Base-by-base conservation (phyloP, 169 alveolate genomes). In the Perkinsus olseni region DNA sequence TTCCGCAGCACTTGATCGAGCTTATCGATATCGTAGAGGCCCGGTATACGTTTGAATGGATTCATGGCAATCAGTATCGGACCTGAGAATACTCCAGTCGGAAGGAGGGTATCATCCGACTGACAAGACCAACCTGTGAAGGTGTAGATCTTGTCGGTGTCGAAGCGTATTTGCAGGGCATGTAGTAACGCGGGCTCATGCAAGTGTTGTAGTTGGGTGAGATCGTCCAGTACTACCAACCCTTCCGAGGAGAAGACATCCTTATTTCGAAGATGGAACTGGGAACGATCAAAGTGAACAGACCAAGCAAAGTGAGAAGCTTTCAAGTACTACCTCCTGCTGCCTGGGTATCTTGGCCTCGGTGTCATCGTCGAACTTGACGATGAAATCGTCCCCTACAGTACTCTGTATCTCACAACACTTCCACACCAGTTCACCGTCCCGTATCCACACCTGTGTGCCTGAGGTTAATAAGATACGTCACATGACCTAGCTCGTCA, bases 31-130 rank as follows among this genome's bases (percentile, higher is more conserved):
- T 34, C 97, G 95, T 96, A 97, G 51, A 97, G 94, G 74, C 96
- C 96, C 1, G 91, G 95, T 34, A 97, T 95, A 6, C 91, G 90
- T 91, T 98, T 97, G 95, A 98, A 99, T 6, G 99, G 99, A 93
- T 99, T 99, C 24, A 99, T 98, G 90, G 99, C 99, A 38, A 99
- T 97, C 91, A 99, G 97, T 90, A 99, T 99, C 74, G 99, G 99
- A 48, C 99, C 99, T 62, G 34, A 21, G 34, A n/a, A n/a, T n/a
- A n/a, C n/a, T n/a, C 28, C 31, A 3, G 34, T 3, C 31, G 37
- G 1, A 13, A 62, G 31, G 1, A 24, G 82, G 37, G 1, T n/a
- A 24, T 13, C 82, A 8, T 24, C 82, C 28, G 31, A 21, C 8
- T 3, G 1, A 62, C 13, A 40, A 40, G 3, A 40, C 82, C 82